Evolutionary conservation across 2,329 filamentous ascomycete genomes (phyloP), one percentile per base, ranked within the genome.

Genomic region (Fonsecaea multimorphosa): DNA sequence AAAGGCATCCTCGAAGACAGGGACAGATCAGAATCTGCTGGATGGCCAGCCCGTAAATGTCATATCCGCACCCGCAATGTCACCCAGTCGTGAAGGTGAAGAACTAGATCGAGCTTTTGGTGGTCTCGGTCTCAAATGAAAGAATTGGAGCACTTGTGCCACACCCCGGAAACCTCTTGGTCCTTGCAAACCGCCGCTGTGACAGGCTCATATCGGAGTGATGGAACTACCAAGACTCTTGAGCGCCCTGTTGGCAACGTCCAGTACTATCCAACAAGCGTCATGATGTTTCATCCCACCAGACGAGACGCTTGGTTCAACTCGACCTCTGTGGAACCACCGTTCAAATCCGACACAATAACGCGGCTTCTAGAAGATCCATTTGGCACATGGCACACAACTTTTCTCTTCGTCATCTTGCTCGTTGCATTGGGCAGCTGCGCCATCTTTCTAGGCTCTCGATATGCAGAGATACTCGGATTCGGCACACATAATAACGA

Each of bases 91-190:
- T 62, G 81, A 84, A 66, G 83, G 82, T 1, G 81, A 83, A 69
- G 83, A 85, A 72, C 72, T 86, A 34, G 83, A 85, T 72, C 75
- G 82, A 70, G 83, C 82, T 14, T 85, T 85, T 75, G 83, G 83
- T 7, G 79, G 78, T 1, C 72, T 85, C 32, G 75, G 73, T 34
- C 63, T 85, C 66, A 80, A 80, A 75, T 82, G 74, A 79, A 49
- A 31, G 8, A 22, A 14, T 38, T n/a, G 27, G 14, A 44, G 16
- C 16, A 27, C 44, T 56, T 64, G 44, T 63, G 31, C 65, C 65
- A 56, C 65, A 67, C 61, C 65, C 38, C 9, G 22, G 11, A 53
- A 2, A 52, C 14, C 29, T 3, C 27, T 40, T 7, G 22, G n/a
- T n/a, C 16, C 31, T 54, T 22, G 52, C 52, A 9, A n/a, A 22